phyloP scores from a whole-genome alignment of 305 asterid species.

The Fraxinus albicans region DNA sequence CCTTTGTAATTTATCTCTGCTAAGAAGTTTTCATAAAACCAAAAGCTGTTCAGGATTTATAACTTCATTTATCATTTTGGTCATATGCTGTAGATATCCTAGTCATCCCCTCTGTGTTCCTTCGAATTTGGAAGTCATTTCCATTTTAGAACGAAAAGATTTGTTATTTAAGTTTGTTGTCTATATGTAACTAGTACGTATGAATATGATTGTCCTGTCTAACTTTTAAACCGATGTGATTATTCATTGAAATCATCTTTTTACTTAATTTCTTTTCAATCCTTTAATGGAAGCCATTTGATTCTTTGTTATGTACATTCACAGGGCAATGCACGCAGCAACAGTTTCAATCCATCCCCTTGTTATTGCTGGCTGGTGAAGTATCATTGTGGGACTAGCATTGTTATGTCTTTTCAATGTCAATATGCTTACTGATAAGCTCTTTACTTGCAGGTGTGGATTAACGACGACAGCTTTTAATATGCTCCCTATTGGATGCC shows the following conservation, averaged over 20 bases:
- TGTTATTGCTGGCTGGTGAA: slow-evolving; percentile 94
- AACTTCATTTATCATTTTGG: not conserved
- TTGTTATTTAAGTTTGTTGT: not conserved
- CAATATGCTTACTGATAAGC: slow-evolving; percentile 16
- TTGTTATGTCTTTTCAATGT: slow-evolving; percentile 1
- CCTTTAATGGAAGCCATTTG: not conserved
- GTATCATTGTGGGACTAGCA: slow-evolving; percentile 20
- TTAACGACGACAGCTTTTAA: slow-evolving; percentile 92
- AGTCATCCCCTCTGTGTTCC: not conserved
- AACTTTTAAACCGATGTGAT: not conserved
- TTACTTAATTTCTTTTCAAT: not conserved
- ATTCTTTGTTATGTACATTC: slow-evolving; percentile 21
- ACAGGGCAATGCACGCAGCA: slow-evolving; percentile 81
- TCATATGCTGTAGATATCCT: not conserved
- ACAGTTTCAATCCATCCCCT: slow-evolving; percentile 85
- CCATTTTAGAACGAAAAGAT: not conserved
- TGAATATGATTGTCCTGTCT: not conserved
- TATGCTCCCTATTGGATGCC: slow-evolving; percentile 96
- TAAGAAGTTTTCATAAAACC: not conserved
- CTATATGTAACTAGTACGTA: not conserved
- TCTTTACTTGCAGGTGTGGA: slow-evolving; percentile 69
- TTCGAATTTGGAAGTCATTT: slow-evolving; percentile 9
- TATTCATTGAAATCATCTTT: not conserved
- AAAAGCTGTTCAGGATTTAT: not conserved
- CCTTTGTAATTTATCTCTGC: slow-evolving; percentile 7